Evolutionary conservation across 495 filamentous ascomycete species (phyloP), one percentile per base, ranked within the genome.

Genomic region (Chaetomium fimeti): DNA sequence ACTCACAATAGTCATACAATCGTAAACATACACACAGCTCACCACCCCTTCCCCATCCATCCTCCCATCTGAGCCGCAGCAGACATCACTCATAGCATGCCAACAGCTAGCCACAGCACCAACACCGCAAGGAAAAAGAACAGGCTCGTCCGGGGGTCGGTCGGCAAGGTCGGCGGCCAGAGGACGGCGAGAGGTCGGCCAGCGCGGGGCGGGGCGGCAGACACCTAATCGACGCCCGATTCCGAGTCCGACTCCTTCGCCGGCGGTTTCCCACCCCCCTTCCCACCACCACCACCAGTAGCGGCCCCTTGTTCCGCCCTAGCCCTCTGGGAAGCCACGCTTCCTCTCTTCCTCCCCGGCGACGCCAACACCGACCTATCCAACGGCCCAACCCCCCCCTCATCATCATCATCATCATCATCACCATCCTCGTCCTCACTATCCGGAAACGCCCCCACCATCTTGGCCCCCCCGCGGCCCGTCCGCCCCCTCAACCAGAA

Each of bases 381-480:
- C 52, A 57, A 8, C 43, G 61, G 61, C n/a, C 61, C 61, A 24
- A 63, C 29, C 32, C 51, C 25, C 40, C 40, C 61, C n/a, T 57
- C 52, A 0, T 57, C 59, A 2, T 54, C 49, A 0, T 56, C 57
- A 5, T 49, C 27, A 27, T 60, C 62, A 13, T 66, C 64, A 12
- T 69, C 69, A 4, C 65, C 66, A 18, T 32, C 32, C 32, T 36
- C 32, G 12, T 36, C 32, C 5, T 68, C 66, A 48, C 66, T 69
- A 51, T 72, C 72, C 5, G 72, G 72, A 51, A 74, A 74, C 1
- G 57, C 70, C 4, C 72, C 72, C 9, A 63, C 70, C 72, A 74
- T 74, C 61, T 66, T 66, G 28, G 36, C 64, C 52, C 25, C 16
- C 36, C 48, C 32, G 5, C 6, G 32, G 6, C 32, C 20, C 59